Conservation (phyloP, 1,284 basidiomycete species). For the Pyrrhoderma noxium region DNA sequence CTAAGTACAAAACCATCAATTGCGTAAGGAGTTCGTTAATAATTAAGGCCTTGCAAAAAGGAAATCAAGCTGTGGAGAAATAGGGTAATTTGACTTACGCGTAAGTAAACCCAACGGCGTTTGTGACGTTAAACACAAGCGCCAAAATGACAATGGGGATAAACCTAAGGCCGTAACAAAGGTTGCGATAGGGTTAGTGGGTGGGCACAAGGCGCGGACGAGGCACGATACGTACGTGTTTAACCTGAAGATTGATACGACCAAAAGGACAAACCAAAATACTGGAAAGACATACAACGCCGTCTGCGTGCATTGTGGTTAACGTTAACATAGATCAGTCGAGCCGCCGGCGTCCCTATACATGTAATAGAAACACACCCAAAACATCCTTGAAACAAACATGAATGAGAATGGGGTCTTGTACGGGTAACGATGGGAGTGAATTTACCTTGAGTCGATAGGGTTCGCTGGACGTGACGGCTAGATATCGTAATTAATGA, state of each 20-base stretch:
- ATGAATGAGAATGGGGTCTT: slow-evolving; percentile 6
- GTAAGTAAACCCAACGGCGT: slow-evolving; percentile 88
- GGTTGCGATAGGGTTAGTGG: background rate
- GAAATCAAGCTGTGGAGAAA: background rate
- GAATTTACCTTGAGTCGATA: slow-evolving; percentile 76
- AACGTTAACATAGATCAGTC: background rate
- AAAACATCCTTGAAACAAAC: slow-evolving; percentile 68
- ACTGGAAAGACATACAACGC: slow-evolving; percentile 87
- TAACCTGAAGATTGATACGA: slow-evolving; percentile 84
- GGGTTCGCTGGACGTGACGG: slow-evolving; percentile 86
- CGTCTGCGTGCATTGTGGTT: slow-evolving; percentile 41
- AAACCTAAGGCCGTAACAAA: slow-evolving; percentile 46
- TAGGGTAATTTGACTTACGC: slow-evolving; percentile 45
- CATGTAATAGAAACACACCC: slow-evolving; percentile 45
- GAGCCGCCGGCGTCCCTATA: background rate
- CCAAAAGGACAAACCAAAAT: slow-evolving; percentile 78
- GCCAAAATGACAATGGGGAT: slow-evolving; percentile 85
- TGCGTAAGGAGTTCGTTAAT: background rate
- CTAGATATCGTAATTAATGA: slow-evolving; percentile 34
- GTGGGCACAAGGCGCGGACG: slow-evolving; percentile 3
- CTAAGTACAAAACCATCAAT: slow-evolving; percentile 34
- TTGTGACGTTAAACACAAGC: slow-evolving; percentile 87
- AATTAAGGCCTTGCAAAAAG: background rate
- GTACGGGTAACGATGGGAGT: slow-evolving; percentile 10
- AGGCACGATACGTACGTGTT: slow-evolving; percentile 52